Evolutionary conservation across 495 filamentous ascomycete genomes (phyloP).

Genomic region (Annulohypoxylon bovei): DNA sequence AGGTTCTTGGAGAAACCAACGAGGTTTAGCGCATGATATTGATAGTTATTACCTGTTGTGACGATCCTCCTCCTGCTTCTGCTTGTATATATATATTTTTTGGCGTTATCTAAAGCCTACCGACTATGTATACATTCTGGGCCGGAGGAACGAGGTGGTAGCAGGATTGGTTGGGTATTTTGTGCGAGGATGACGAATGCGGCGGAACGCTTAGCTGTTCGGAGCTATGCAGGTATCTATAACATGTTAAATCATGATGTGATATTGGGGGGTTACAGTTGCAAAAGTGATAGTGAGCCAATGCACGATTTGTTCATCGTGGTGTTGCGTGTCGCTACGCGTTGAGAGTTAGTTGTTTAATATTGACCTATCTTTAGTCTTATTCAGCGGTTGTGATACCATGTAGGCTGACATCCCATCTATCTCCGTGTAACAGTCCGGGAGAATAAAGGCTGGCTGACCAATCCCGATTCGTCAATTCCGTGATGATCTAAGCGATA

Average conservation of each 20-base stretch:
- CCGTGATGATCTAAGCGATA: not conserved
- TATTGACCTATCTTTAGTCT: conserved; percentile 18
- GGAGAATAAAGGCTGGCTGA: conserved; percentile 24
- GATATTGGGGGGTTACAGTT: conserved; percentile 11
- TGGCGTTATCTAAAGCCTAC: conserved; percentile 36
- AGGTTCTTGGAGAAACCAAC: not conserved
- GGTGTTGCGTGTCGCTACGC: conserved; percentile 3
- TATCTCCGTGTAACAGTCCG: conserved; percentile 15
- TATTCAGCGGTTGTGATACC: conserved; percentile 12
- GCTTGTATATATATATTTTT: not conserved
- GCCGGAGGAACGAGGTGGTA: conserved; percentile 14
- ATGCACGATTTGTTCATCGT: conserved; percentile 35
- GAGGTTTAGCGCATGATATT: conserved; percentile 1
- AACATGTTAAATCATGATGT: not conserved
- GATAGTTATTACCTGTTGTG: not conserved
- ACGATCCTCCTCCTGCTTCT: conserved; percentile 19
- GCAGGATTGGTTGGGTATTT: conserved; percentile 13
- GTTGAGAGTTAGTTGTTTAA: conserved; percentile 17
- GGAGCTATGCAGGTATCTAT: not conserved
- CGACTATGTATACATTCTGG: conserved; percentile 14
- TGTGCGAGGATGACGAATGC: conserved; percentile 2
- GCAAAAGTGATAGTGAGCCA: conserved; percentile 7
- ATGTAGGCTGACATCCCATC: conserved; percentile 2
- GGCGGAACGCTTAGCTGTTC: not conserved
- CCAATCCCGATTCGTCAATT: conserved; percentile 39